Evolutionary conservation across 1,139 yeast genomes (phyloP).

Genomic region (Blastobotrys elegans): DNA sequence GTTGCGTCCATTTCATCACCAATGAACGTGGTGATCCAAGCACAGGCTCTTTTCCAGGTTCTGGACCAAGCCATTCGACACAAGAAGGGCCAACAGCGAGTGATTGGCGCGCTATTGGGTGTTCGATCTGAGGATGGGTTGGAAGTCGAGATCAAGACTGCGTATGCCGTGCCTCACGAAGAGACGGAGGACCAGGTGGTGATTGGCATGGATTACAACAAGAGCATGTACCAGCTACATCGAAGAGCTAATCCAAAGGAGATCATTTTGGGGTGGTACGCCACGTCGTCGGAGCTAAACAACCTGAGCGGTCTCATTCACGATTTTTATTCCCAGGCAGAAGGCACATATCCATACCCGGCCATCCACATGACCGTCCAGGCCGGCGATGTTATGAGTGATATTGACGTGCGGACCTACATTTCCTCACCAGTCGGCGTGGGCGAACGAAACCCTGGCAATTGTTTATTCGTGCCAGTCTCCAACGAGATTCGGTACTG

Average conservation of each 20-base stretch:
- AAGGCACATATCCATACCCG: slow-evolving; percentile 68
- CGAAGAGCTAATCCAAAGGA: slow-evolving; percentile 79
- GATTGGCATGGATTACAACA: slow-evolving; percentile 74
- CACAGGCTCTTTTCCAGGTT: slow-evolving; percentile 71
- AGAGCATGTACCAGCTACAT: slow-evolving; percentile 64
- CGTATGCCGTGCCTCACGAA: slow-evolving; percentile 77
- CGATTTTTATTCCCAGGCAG: slow-evolving; percentile 64
- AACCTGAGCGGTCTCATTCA: slow-evolving; percentile 78
- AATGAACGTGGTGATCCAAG: slow-evolving; percentile 36
- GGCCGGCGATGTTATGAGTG: slow-evolving; percentile 35
- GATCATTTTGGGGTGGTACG: slow-evolving; percentile 84
- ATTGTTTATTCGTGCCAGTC: slow-evolving; percentile 75
- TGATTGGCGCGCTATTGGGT: slow-evolving; percentile 81
- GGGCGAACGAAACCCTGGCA: slow-evolving; percentile 45
- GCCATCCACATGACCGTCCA: slow-evolving; percentile 71
- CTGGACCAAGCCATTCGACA: slow-evolving; percentile 51
- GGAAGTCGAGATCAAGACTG: slow-evolving; percentile 67
- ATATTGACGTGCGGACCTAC: slow-evolving; percentile 57
- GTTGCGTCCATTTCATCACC: slow-evolving; percentile 28
- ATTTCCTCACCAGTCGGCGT: slow-evolving; percentile 74
- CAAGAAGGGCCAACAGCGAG: slow-evolving; percentile 48
- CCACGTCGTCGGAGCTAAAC: slow-evolving; percentile 62
- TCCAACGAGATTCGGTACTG: slow-evolving; percentile 61
- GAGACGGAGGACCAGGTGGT: slow-evolving; percentile 73
- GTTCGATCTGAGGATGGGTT: slow-evolving; percentile 82